phyloP scores from a whole-genome alignment of 2,329 filamentous ascomycete species.

The Alternaria gaisen region DNA sequence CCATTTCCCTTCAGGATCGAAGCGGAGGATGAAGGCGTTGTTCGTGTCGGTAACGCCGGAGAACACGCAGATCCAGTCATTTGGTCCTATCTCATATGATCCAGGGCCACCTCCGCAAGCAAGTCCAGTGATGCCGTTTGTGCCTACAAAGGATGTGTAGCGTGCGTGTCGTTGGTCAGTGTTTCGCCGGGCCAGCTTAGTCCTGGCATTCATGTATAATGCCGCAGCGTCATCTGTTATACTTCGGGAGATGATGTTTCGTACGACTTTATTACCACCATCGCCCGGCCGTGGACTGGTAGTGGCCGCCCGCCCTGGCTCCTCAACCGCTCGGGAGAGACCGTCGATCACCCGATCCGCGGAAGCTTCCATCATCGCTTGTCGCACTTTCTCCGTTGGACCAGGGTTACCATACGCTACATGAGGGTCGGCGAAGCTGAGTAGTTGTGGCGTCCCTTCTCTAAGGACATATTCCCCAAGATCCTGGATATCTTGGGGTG shows the following conservation, averaged over 20 bases:
- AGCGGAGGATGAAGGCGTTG: slow-evolving; percentile 16
- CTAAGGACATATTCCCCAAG: background rate
- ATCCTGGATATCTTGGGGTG: slow-evolving; percentile 14
- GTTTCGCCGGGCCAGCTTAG: slow-evolving; percentile 5
- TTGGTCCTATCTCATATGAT: slow-evolving; percentile 7
- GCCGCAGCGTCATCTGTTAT: slow-evolving; percentile 5
- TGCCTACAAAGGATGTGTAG: slow-evolving; percentile 20
- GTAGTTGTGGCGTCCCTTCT: background rate
- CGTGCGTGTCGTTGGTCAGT: slow-evolving; percentile 10
- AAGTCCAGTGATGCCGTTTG: slow-evolving; percentile 20
- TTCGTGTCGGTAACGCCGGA: slow-evolving; percentile 16
- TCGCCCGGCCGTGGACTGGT: background rate
- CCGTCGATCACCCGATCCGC: slow-evolving; percentile 13
- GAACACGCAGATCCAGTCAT: slow-evolving; percentile 21
- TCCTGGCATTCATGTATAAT: slow-evolving; percentile 1
- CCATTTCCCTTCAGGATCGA: slow-evolving; percentile 10
- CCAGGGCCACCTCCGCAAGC: slow-evolving; percentile 12
- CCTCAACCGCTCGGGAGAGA: background rate
- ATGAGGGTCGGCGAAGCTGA: slow-evolving; percentile 20
- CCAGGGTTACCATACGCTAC: slow-evolving; percentile 11
- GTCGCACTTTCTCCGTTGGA: slow-evolving; percentile 13
- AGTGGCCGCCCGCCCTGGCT: background rate
- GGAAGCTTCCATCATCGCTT: slow-evolving; percentile 13
- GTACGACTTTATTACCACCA: slow-evolving; percentile 6
- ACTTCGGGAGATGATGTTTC: slow-evolving; percentile 11